These are phyloP conservation scores for Pythium guiyangense DNA, from an alignment of 352 stramenopile species.

Conservation along the genomic window DNA sequence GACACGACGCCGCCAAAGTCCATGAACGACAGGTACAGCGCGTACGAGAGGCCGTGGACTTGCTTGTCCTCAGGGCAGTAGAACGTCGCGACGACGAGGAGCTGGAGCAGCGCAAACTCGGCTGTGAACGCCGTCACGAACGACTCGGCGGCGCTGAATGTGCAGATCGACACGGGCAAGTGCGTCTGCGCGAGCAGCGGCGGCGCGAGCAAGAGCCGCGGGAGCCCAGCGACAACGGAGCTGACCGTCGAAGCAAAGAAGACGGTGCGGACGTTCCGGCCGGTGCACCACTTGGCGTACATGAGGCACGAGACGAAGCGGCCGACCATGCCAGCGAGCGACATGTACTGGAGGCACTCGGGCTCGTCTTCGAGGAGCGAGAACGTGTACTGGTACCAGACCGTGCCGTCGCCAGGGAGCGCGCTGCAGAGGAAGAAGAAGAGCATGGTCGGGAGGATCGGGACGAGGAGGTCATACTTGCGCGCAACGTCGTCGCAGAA, in stretches of 20 bases:
- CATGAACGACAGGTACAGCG: constrained; percentile 81
- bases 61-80: constrained; percentile 56
- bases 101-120: constrained; percentile 76
- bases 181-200: constrained; percentile 23
- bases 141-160: constrained; percentile 58
- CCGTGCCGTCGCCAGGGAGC: constrained; percentile 47
- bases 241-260: constrained; percentile 75
- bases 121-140: constrained; percentile 76
- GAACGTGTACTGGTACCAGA: constrained; percentile 85
- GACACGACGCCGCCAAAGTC: constrained; percentile 80
- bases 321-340: constrained; percentile 56
- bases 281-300: constrained; percentile 66
- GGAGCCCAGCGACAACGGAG: constrained; percentile 56
- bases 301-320: constrained; percentile 69
- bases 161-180: constrained; percentile 62
- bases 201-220: constrained; percentile 56
- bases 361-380: constrained; percentile 44
- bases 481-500: constrained; percentile 43
- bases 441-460: constrained; percentile 62
- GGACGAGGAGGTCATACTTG: constrained; percentile 46
- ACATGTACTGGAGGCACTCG: constrained; percentile 76
- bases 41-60: constrained; percentile 73
- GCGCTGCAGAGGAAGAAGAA: constrained; percentile 84
- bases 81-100: constrained; percentile 81
- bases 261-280: constrained; percentile 59